Base-by-base conservation (phyloP, 768 basidiomycete species). In the Boletus edulis region DNA sequence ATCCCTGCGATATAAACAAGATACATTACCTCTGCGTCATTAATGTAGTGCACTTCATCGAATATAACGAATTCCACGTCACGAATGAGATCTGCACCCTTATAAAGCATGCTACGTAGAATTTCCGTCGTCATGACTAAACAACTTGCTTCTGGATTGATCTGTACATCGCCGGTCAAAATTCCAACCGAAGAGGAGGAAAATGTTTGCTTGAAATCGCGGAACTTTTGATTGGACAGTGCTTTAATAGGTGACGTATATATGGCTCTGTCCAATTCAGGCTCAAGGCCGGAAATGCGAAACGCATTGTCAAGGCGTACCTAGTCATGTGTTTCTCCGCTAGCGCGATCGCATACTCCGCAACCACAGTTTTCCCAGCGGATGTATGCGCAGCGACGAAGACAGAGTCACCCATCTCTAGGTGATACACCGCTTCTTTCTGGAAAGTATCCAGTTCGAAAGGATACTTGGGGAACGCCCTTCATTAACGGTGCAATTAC, bases 61-160 rank as follows among this genome's bases (percentile, higher is more conserved):
- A 99, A 99, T 56, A 99, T 97, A 22, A 99, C 97, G 68, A 98
- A 99, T 69, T 99, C 97, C 47, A 99, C 96, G 70, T 99, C 97
- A 34, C 97, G 84, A 62, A 99, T 99, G 20, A 99, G 78, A 75
- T 99, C 97, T 12, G 97, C 97, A 3, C 97, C 97, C 70, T 98
- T 96, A 75, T 98, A 98, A 20, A 99, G 81, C 97, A 99, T 99
- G 64, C 91, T 94, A 62, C 97, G 83, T 59, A 99, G 72, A 67
- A 99, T 99, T 71, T 99, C 97, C 22, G 97, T 99, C 12, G 94
- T 94, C 89, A 98, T 98, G 50, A 99, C 90, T 47, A 99, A 77
- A 72, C 97, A 99, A 58, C 85, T 91, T 32, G 93, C 97, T 75
- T 99, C 97, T 0, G 97, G 90, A 68, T 99, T 99, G 65, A 99